Evolutionary conservation across 257 asterid species (phyloP).

Genomic region (Ilex asprella): DNA sequence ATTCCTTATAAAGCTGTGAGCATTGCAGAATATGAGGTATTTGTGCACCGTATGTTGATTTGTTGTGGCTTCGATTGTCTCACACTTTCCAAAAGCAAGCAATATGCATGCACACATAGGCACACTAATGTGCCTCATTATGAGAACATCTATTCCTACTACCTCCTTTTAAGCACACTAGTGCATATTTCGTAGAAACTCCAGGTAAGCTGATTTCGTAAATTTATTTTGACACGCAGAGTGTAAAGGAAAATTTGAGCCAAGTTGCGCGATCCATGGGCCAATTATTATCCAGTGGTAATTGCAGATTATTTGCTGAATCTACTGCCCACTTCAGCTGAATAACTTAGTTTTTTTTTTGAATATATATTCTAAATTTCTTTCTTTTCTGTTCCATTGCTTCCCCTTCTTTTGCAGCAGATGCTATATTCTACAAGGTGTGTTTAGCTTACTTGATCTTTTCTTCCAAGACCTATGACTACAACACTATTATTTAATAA

Average conservation of each 20-base stretch:
- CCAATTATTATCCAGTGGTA: constrained; percentile 44
- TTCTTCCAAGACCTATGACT: neutral
- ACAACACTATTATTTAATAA: no score
- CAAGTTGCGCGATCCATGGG: constrained; percentile 63
- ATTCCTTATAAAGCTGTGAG: constrained; percentile 72
- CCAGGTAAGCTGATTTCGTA: neutral
- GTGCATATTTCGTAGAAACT: no score
- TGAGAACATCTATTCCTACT: no score
- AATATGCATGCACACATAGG: no score
- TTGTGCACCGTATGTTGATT: constrained; percentile 1
- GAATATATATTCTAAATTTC: constrained; percentile 4
- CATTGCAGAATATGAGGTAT: constrained; percentile 85
- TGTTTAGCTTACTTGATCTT: neutral
- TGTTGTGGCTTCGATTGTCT: neutral
- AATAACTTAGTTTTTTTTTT: neutral
- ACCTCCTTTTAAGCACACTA: neutral
- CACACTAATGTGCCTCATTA: no score
- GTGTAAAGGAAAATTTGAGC: constrained; percentile 65
- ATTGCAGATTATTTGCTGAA: constrained; percentile 8
- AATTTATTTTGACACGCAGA: constrained; percentile 37
- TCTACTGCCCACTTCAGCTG: no score
- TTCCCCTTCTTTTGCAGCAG: constrained; percentile 43
- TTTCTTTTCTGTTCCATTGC: neutral
- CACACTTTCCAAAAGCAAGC: no score
- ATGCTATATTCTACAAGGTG: constrained; percentile 80